A percentile compares a stretch with the other conserved stretches of the same genome.
These are phyloP conservation scores for Mycena indigotica DNA, from an alignment of 768 basidiomycete genomes.

Conservation along the genomic window DNA sequence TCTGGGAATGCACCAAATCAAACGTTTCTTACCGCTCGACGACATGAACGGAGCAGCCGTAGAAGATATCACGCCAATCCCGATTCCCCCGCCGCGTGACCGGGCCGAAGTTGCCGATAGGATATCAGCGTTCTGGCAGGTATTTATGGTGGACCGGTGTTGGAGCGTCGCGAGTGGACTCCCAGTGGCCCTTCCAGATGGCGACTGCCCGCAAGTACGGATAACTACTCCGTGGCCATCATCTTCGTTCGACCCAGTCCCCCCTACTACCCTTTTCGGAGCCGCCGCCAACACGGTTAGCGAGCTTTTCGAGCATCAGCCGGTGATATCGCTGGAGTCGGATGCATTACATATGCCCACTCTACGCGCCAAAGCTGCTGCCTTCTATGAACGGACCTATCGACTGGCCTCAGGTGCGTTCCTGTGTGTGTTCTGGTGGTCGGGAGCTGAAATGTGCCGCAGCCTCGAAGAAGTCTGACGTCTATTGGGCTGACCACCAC, in stretches of 20 bases:
- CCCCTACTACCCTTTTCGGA: background rate
- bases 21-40: conserved; percentile 26
- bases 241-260: conserved; percentile 28
- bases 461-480: conserved; percentile 32
- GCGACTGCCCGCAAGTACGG: conserved; percentile 46
- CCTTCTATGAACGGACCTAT: conserved; percentile 56
- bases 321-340: conserved; percentile 23
- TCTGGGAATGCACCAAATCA: conserved; percentile 59
- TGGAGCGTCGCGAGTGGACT: conserved; percentile 60
- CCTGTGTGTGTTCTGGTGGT: conserved; percentile 1
- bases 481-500: conserved; percentile 43
- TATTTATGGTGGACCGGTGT: conserved; percentile 61
- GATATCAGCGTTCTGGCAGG: conserved; percentile 61
- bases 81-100: conserved; percentile 40
- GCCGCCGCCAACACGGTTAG: conserved; percentile 15
- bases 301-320: conserved; percentile 16
- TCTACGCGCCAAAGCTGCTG: conserved; percentile 53
- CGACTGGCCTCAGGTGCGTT: conserved; percentile 44
- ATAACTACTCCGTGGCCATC: conserved; percentile 59
- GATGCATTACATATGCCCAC: conserved; percentile 36
- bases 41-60: conserved; percentile 13
- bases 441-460: conserved; percentile 13
- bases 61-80: conserved; percentile 27
- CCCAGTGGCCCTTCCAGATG: conserved; percentile 54
- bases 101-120: conserved; percentile 47